Base-by-base conservation (phyloP, 2,329 filamentous ascomycete genomes). In the Colletotrichum paranaense region DNA sequence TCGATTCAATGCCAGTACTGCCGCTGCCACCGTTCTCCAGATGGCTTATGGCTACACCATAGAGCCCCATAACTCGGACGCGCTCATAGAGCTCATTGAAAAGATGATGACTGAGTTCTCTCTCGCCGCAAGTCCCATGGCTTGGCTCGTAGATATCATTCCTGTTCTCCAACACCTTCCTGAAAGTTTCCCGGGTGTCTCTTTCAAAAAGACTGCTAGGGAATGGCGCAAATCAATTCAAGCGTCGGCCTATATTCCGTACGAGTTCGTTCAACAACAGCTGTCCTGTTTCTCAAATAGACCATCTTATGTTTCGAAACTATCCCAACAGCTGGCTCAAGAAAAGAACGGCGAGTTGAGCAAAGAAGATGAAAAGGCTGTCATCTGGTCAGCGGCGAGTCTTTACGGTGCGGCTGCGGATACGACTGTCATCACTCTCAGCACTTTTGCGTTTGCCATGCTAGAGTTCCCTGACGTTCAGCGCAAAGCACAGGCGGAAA, bases 141-240 rank as follows among this genome's bases (percentile, higher is more conserved):
- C 75, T 4, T 84, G 81, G 82, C 28, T 75, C 0, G 80, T 83
- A 7, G 81, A 84, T 28, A 75, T 79, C 0, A n/a, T 84, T 0
- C 82, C 82, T 0, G 38, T 56, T 2, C 74, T 83, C 2, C 72
- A 73, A n/a, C 72, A 80, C 12, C 75, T 84, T 6, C 82, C 82
- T 0, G 75, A 75, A 0, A 64, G 77, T 35, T 72, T 81, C 24
- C 82, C 82, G 0, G 81, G 81, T 0, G 66, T 75, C 0, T 73
- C 73, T 0, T 84, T 82, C 73, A 76, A 82, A 62, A 76, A 76
- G 53, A 80, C 75, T 2, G 82, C 78, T 0, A 69, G 62, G 9
- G 56, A 76, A 28, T 82, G 80, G 78, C 77, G 70, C 11, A 70
- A 73, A 4, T 65, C 75, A 0, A 76, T 72, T 6, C 38, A 76